phyloP scores from a whole-genome alignment of 208 protist species.

The Acanthamoeba lenticulata region DNA sequence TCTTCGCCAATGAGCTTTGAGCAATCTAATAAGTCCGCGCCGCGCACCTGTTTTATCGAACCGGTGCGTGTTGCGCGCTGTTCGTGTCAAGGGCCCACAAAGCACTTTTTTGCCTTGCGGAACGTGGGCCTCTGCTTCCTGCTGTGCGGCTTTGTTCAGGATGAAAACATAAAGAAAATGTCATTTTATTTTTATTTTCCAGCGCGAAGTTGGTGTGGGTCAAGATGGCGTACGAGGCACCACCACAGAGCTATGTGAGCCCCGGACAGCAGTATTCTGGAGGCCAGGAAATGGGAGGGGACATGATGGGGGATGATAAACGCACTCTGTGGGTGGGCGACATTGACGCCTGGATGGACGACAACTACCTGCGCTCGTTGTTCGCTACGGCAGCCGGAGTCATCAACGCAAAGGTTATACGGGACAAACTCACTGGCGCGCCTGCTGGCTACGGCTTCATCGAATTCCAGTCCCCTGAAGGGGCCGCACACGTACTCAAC shows the following conservation, averaged over 20 bases:
- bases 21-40: no score
- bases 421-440: background rate
- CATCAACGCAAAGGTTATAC: background rate
- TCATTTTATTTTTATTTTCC: background rate
- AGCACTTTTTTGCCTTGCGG: no score
- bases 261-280: background rate
- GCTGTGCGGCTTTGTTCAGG: no score
- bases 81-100: no score
- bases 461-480: background rate
- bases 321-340: slow-evolving; percentile 10
- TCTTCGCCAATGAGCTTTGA: no score
- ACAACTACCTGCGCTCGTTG: background rate
- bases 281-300: no score
- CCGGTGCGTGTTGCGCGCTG: no score
- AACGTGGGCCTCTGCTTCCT: no score
- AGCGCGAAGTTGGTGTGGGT: no score
- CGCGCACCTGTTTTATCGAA: no score
- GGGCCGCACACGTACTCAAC: background rate
- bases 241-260: background rate
- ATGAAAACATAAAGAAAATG: no score
- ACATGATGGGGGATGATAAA: background rate
- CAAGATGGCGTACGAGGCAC: background rate
- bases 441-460: background rate
- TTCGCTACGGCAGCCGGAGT: background rate
- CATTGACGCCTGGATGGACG: background rate